phyloP scores from a whole-genome alignment of 306 rosid genomes.

The Hippophae rhamnoides region DNA sequence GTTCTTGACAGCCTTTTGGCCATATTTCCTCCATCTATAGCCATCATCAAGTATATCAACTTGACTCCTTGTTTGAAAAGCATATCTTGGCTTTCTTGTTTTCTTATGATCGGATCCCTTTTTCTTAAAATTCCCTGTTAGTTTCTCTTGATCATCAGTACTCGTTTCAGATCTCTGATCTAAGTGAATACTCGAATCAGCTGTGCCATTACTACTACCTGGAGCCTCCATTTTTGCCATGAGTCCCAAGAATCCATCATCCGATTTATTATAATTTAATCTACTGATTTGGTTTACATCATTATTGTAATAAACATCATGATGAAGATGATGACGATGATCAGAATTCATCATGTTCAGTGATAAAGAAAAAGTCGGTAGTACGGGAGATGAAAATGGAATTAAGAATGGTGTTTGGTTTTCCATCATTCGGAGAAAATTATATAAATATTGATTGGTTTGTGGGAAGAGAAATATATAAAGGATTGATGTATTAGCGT shows the following conservation, averaged over 20 bases:
- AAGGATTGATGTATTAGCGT: not conserved
- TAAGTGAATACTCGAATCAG: not conserved
- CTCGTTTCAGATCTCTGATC: not conserved
- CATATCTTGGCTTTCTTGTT: conserved; percentile 33
- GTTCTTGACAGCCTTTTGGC: conserved; percentile 52
- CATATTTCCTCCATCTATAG: conserved; percentile 49
- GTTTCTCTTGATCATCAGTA: conserved; percentile 3
- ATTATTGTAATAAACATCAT: not conserved
- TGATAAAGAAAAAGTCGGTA: conserved; percentile 17
- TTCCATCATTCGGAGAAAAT: conserved; percentile 7
- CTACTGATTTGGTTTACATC: not conserved
- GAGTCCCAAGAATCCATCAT: conserved; percentile 25
- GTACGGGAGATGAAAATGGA: conserved; percentile 7
- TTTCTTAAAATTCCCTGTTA: not conserved
- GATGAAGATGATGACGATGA: not conserved
- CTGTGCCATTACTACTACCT: not conserved
- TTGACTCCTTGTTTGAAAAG: conserved; percentile 50
- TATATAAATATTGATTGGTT: not conserved
- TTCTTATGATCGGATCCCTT: conserved; percentile 27
- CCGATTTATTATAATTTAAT: not conserved
- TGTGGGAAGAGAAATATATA: not conserved
- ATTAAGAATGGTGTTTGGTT: conserved; percentile 13
- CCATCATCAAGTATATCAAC: conserved; percentile 55
- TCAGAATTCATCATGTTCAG: conserved; percentile 17
- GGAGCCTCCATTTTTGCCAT: conserved; percentile 25